A percentile compares a stretch with the other conserved stretches of the same genome.
These are phyloP conservation scores for Penicillium sp. DNA, from an alignment of 2,329 filamentous ascomycete species.

Conservation along the genomic window DNA sequence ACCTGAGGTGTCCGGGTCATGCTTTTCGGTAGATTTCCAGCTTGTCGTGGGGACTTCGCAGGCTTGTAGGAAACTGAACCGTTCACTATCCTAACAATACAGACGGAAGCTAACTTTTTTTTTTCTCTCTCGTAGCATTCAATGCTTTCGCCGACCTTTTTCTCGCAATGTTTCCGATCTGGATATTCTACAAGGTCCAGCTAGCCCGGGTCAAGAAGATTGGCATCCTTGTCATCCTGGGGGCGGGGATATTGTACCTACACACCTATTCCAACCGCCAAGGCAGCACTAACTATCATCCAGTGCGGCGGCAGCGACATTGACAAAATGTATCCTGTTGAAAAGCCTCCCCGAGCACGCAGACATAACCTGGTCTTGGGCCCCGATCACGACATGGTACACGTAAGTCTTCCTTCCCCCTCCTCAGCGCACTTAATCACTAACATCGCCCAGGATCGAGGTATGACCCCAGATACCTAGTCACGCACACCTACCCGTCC, in stretches of 20 bases:
- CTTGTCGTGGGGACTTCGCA: constrained; percentile 18
- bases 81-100: neutral
- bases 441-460: neutral
- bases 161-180: constrained; percentile 19
- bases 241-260: constrained; percentile 18
- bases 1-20: constrained; percentile 17
- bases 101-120: neutral
- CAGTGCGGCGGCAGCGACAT: constrained; percentile 17
- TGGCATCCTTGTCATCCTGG: constrained; percentile 18
- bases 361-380: constrained; percentile 25
- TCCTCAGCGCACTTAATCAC: neutral
- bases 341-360: constrained; percentile 20
- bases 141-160: constrained; percentile 22
- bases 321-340: constrained; percentile 18
- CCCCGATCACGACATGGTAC: constrained; percentile 24
- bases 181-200: constrained; percentile 19
- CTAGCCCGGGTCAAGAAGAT: constrained; percentile 18
- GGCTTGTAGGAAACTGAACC: constrained; percentile 4
- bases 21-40: constrained; percentile 20
- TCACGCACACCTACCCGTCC: neutral
- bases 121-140: constrained; percentile 9
- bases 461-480: neutral
- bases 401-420: constrained; percentile 13
- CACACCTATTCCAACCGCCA: neutral
- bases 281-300: neutral